Base-by-base conservation (phyloP, 2,329 filamentous ascomycete genomes). In the Fusarium torulosum region DNA sequence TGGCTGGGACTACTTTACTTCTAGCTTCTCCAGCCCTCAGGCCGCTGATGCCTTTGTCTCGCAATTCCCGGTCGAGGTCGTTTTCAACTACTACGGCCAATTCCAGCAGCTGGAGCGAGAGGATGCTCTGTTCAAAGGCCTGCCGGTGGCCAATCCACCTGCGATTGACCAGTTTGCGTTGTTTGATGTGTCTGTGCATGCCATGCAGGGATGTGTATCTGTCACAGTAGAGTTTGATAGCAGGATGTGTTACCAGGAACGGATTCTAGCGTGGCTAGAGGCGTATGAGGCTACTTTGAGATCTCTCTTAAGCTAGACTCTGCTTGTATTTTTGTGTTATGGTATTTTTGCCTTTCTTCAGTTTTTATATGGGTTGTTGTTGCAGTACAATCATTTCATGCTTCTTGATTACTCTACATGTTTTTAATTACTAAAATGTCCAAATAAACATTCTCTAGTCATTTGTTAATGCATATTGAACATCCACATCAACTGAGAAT, bases 51-150 rank as follows among this genome's bases (percentile, higher is more conserved):
- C 75, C 27, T 80, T 78, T 62, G 66, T 66, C 9, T 59, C 75
- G 3, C 74, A 79, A 52, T 73, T 73, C 19, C 74, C 76, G 0
- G 78, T 82, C 55, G 73, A 74, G 41, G 15, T 75, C 15, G 53
- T 70, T 2, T 67, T 75, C 44, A 75, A 75, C 44, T 74, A 69
- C 20, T 44, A 64, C 2, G 71, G 72, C 2, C 46, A 29, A 9
- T 69, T 64, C 38, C 71, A 74, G 11, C 69, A 73, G n/a, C 59
- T 73, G 2, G 67, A 73, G 25, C 58, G 53, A 1, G 21, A 52
- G 11, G 60, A 63, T 13, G 14, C 43, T 7, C 25, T 59, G 9
- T 59, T 59, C 27, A 44, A 31, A 29, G 14, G 15, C 10, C 17
- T 42, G 10, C 44, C 44, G 7, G 20, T 46, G 14, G 19, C 38